These are phyloP conservation scores for Lactarius quietus DNA, from an alignment of 768 basidiomycete species.

Conservation along the genomic window DNA sequence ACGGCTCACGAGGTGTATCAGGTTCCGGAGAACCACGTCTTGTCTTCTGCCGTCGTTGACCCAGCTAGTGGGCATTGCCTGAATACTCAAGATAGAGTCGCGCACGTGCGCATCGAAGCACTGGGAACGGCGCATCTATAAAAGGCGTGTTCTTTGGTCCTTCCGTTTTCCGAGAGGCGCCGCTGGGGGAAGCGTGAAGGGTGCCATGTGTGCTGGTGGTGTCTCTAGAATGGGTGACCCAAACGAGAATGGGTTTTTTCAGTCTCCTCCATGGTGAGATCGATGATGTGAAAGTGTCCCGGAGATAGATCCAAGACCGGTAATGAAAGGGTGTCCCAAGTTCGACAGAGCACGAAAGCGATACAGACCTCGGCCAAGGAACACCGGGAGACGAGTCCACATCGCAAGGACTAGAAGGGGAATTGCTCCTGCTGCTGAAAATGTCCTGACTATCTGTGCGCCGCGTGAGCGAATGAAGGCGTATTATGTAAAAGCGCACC, in stretches of 20 bases:
- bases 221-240: slow-evolving; percentile 16
- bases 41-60: slow-evolving; percentile 7
- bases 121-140: slow-evolving; percentile 14
- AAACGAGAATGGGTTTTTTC: slow-evolving; percentile 18
- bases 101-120: slow-evolving; percentile 18
- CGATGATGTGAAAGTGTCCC: slow-evolving; percentile 10
- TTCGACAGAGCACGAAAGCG: not conserved
- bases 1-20: not conserved
- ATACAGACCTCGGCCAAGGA: not conserved
- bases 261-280: slow-evolving; percentile 19
- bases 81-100: slow-evolving; percentile 7
- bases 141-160: not conserved
- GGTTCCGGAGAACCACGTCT: not conserved
- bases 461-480: slow-evolving; percentile 1
- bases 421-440: not conserved
- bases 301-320: slow-evolving; percentile 4
- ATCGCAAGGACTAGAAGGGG: slow-evolving; percentile 8
- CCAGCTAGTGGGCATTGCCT: not conserved
- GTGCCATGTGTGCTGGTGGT: not conserved
- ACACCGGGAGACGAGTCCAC: not conserved
- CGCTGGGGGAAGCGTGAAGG: not conserved
- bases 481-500: slow-evolving; percentile 3
- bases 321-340: not conserved
- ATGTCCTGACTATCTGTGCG: slow-evolving; percentile 3
- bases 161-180: not conserved